A percentile compares a stretch with the other conserved stretches of the same genome.
phyloP scores from a whole-genome alignment of 352 stramenopile species.

The Pythium monospermum region DNA sequence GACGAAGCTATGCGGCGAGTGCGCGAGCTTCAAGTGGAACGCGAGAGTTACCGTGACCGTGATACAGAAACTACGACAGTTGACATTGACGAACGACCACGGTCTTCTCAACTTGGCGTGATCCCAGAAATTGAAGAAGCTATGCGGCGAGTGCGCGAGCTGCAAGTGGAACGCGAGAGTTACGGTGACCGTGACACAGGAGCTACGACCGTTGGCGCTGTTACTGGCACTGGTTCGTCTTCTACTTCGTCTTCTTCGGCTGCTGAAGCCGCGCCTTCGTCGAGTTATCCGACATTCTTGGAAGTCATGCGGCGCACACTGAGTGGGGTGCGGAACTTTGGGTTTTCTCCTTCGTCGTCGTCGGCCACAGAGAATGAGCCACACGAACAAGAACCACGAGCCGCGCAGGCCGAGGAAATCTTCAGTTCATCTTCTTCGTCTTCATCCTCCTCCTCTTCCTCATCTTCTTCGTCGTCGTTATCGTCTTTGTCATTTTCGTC shows the following conservation, averaged over 20 bases:
- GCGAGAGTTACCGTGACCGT: not conserved
- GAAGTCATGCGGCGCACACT: constrained; percentile 46
- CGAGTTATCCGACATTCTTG: constrained; percentile 31
- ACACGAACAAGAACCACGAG: too few relatives aligned
- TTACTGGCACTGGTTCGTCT: not conserved
- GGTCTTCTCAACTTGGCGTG: constrained; percentile 24
- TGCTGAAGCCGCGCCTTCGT: constrained; percentile 20
- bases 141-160: constrained; percentile 25
- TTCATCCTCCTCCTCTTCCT: too few relatives aligned
- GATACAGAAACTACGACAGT: too few relatives aligned
- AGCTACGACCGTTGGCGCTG: too few relatives aligned
- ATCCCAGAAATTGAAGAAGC: constrained; percentile 68
- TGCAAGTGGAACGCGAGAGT: not conserved
- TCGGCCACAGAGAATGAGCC: too few relatives aligned
- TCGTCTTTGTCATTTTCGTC: constrained; percentile 29
- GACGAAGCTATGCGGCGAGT: constrained; percentile 36
- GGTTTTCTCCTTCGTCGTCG: constrained; percentile 31
- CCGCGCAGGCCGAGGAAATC: too few relatives aligned
- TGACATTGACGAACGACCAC: constrained; percentile 8
- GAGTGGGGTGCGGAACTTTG: constrained; percentile 31
- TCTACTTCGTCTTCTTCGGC: constrained; percentile 18
- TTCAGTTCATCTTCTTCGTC: too few relatives aligned
- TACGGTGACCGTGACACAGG: too few relatives aligned
- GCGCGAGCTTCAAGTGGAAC: constrained; percentile 13
- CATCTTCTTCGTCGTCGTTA: constrained; percentile 23